phyloP scores from a whole-genome alignment of 805 yeast genomes.

The Schwanniomyces yamadae region DNA sequence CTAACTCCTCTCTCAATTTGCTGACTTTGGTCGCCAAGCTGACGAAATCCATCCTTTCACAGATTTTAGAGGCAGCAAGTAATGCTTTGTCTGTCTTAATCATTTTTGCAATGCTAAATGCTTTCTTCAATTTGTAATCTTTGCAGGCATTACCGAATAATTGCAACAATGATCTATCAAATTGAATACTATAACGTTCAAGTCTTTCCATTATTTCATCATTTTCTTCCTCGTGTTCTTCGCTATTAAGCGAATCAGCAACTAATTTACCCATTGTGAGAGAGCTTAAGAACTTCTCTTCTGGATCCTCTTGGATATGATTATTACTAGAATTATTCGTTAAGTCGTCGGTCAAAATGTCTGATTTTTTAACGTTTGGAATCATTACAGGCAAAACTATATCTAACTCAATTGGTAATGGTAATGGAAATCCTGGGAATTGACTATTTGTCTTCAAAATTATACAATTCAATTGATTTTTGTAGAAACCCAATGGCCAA shows the following conservation, averaged over 20 bases:
- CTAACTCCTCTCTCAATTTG: slow-evolving; percentile 36
- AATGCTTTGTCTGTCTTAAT: slow-evolving; percentile 77
- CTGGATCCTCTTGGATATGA: slow-evolving; percentile 45
- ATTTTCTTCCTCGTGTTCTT: slow-evolving; percentile 26
- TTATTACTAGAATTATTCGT: slow-evolving; percentile 3
- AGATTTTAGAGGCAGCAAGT: slow-evolving; percentile 79
- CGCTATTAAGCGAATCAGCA: slow-evolving; percentile 48
- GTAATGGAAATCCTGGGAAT: slow-evolving; percentile 82
- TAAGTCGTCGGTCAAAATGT: slow-evolving; percentile 18
- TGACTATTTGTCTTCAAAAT: slow-evolving; percentile 61
- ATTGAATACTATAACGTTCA: slow-evolving; percentile 48
- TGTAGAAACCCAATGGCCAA: slow-evolving; percentile 85
- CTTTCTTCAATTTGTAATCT: slow-evolving; percentile 61
- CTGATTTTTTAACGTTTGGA: slow-evolving; percentile 14
- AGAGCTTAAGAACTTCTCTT: slow-evolving; percentile 63
- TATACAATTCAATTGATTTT: slow-evolving; percentile 70
- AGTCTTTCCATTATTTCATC: slow-evolving; percentile 52
- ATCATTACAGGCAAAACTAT: slow-evolving; percentile 60
- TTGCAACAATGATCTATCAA: slow-evolving; percentile 77
- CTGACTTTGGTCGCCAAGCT: slow-evolving; percentile 38
- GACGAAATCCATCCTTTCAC: slow-evolving; percentile 55
- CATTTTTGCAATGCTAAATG: slow-evolving; percentile 65
- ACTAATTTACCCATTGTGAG: slow-evolving; percentile 60
- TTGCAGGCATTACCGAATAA: slow-evolving; percentile 74
- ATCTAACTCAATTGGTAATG: slow-evolving; percentile 78